A percentile compares a stretch with the other conserved stretches of the same genome.
phyloP scores from a whole-genome alignment of 2,329 filamentous ascomycete species.

The Nannizziopsis arthrosporioides region DNA sequence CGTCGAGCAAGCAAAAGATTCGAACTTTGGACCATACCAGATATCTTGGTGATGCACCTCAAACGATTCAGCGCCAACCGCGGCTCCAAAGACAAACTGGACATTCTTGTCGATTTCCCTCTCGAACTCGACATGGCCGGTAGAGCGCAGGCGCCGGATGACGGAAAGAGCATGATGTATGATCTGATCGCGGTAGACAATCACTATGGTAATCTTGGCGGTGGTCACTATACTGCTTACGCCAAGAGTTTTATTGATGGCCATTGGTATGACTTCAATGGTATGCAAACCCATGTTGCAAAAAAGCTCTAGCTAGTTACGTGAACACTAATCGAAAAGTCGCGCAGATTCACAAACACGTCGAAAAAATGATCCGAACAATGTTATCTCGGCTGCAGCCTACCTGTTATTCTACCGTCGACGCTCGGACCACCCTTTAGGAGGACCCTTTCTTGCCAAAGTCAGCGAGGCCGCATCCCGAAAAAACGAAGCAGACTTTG shows the following conservation, averaged over 20 bases:
- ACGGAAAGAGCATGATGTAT: constrained; percentile 72
- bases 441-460: constrained; percentile 61
- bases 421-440: constrained; percentile 63
- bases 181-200: constrained; percentile 94
- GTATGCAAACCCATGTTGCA: constrained; percentile 41
- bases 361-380: constrained; percentile 47
- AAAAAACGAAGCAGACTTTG: constrained; percentile 39
- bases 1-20: constrained; percentile 90
- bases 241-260: constrained; percentile 84
- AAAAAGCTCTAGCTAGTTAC: neutral
- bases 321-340: constrained; percentile 31
- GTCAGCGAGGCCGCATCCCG: constrained; percentile 55
- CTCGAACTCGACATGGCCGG: constrained; percentile 70
- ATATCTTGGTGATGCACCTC: constrained; percentile 87
- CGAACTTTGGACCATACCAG: constrained; percentile 90
- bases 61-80: constrained; percentile 87
- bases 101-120: constrained; percentile 83
- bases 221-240: constrained; percentile 91
- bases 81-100: constrained; percentile 77
- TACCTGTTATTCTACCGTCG: constrained; percentile 95
- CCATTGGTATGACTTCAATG: constrained; percentile 94
- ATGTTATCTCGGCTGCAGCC: constrained; percentile 61
- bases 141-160: constrained; percentile 67
- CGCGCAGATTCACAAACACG: constrained; percentile 60
- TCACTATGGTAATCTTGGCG: constrained; percentile 84